Base-by-base conservation (phyloP, 2,329 filamentous ascomycete genomes). In the Aspergillus puulaauensis region DNA sequence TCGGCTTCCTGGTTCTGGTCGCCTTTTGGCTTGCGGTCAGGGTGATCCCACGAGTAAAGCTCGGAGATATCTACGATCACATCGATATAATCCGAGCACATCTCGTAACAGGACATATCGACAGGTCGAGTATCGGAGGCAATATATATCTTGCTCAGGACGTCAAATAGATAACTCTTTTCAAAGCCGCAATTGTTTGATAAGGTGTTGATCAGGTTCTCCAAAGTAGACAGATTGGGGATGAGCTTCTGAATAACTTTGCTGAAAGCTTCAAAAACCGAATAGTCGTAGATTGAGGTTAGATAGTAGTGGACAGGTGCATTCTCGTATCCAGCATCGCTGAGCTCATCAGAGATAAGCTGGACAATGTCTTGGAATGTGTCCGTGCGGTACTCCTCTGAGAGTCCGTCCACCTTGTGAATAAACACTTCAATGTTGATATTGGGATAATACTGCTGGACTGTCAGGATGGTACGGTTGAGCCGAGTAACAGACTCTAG, bases 381-480 rank as follows among this genome's bases (percentile, higher is more conserved):
- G 69, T 99, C 95, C 58, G 93, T 87, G 71, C 95, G 93, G 80
- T 95, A 98, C 75, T 99, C 95, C 65, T 98, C 95, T 27, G 91
- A 95, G 15, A 99, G 82, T n/a, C 93, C 93, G 72, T 99, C 95
- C 35, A 97, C 93, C 75, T 99, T 99, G 83, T 99, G 95, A 67
- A 99, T 96, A 75, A 99, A 98, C 51, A 99, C 93, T 73, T 98
- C 93, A 64, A 99, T 90, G 75, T 97, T 96, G 77, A 98, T 95
- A 70, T 91, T 89, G 2, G 93, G 93, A 71, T 96, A 97, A 60
- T 86, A 87, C 64, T 91, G 87, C 71, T 96, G 91, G 2, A 99
- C 85, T 64, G 91, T 90, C 57, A 97, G 81, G 61, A 98, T 96
- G 7, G 93, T 96, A 54, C 86, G 82, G 75, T 96, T 96, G 27